Base-by-base conservation (phyloP, 345 rosid species). In the Orychophragmus violaceus region DNA sequence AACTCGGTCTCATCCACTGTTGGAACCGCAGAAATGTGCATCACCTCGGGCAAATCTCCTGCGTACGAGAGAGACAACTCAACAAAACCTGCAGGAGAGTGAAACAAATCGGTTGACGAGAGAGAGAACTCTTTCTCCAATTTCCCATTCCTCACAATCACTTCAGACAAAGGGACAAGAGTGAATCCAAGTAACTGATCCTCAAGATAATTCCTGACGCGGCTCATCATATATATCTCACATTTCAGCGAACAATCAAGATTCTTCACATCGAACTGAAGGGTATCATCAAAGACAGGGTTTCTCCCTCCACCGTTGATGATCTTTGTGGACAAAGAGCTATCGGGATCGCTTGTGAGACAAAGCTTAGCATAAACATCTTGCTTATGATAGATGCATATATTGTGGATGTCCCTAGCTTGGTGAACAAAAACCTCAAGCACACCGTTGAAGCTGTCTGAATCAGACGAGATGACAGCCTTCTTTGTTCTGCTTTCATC, bases 301-400 rank as follows among this genome's bases (percentile, higher is more conserved):
- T 95, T 95, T 83, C 88, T 85, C 51, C 99, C 97, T 57, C 97
- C 99, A 30, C 96, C 99, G 33, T 95, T 95, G 77, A 95, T 89
- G 86, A 80, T 95, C 61, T 87, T 91, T 48, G 99, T 84, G 66
- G 95, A 84, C 50, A 83, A 88, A 0, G 83, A 70, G 77, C 28
- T 77, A 25, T 88, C 85, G 0, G 96, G 97, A 62, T 90, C 80
- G 59, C 80, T 82, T 5, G 96, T 89, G 44, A 95, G 81, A 71
- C 85, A 88, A 79, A 91, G 79, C 89, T 91, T 95, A 37, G 99
- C 97, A 74, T 95, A 95, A 67, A 95, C 97, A 77, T 95, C 99
- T 72, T 95, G 99, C 79, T 95, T 94, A 64, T 95, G 99, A 80
- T 91, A 91, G 76, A 95, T 95, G 81, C 99, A 91, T 71, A 95